These are phyloP conservation scores for Phanerochaete sordida DNA, from an alignment of 768 basidiomycete species.

Conservation along the genomic window DNA sequence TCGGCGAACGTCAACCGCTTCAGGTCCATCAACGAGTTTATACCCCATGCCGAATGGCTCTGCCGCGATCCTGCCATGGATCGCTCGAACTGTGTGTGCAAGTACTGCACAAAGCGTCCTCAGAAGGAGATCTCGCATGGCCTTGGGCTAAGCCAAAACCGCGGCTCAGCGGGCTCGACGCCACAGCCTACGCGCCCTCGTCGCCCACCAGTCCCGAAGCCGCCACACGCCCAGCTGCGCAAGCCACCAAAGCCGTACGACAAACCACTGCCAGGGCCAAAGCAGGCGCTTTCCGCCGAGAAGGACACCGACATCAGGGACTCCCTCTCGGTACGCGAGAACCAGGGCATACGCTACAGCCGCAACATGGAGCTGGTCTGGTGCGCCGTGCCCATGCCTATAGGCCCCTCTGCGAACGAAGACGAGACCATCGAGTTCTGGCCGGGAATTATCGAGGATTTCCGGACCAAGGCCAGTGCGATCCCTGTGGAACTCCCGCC, in stretches of 20 bases:
- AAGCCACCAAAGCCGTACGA: slow-evolving; percentile 33
- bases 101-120: slow-evolving; percentile 68
- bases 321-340: slow-evolving; percentile 40
- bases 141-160: slow-evolving; percentile 42
- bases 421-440: slow-evolving; percentile 58
- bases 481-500: slow-evolving; percentile 21
- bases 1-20: slow-evolving; percentile 39
- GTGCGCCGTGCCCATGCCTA: slow-evolving; percentile 54
- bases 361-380: slow-evolving; percentile 71
- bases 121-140: slow-evolving; percentile 68
- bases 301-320: slow-evolving; percentile 64
- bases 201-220: slow-evolving; percentile 3
- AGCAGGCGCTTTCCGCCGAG: slow-evolving; percentile 54
- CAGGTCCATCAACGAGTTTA: slow-evolving; percentile 82
- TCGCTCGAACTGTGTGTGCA: slow-evolving; percentile 60
- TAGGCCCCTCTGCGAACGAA: slow-evolving; percentile 33
- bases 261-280: slow-evolving; percentile 30
- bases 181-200: background rate
- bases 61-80: slow-evolving; percentile 47
- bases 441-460: slow-evolving; percentile 68
- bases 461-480: slow-evolving; percentile 44
- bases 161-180: slow-evolving; percentile 21
- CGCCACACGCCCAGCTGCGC: slow-evolving; percentile 35
- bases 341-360: slow-evolving; percentile 54
- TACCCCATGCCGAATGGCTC: slow-evolving; percentile 82